A percentile compares a stretch with the other conserved stretches of the same genome.
Evolutionary conservation across 75 land plant species (phyloP).

Genomic region (Sequoia sempervirens): DNA sequence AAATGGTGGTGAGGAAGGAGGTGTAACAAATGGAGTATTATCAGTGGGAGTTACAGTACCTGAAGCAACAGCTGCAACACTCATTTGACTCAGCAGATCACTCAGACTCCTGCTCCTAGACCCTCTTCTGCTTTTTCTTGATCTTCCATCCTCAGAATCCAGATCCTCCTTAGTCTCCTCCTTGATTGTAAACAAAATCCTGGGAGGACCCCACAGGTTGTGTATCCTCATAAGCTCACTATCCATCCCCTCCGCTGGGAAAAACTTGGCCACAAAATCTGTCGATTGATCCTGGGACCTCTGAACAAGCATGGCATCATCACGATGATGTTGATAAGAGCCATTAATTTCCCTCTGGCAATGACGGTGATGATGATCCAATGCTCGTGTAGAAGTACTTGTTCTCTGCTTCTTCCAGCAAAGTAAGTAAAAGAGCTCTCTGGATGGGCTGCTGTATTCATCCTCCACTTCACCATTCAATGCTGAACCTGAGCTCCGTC

Average conservation of each 20-base stretch:
- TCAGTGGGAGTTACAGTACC: slow-evolving; percentile 4
- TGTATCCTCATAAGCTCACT: slow-evolving; percentile 53
- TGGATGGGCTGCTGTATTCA: slow-evolving; percentile 28
- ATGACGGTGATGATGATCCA: slow-evolving; percentile 17
- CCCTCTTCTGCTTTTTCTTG: slow-evolving; percentile 34
- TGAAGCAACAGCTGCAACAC: slow-evolving; percentile 1
- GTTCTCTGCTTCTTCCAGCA: slow-evolving; percentile 50
- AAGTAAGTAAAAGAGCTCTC: slow-evolving; percentile 30
- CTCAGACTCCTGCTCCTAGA: slow-evolving; percentile 53
- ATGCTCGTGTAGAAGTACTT: slow-evolving; percentile 20
- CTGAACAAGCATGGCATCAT: slow-evolving; percentile 10
- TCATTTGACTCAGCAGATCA: slow-evolving; percentile 29
- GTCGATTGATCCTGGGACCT: slow-evolving; percentile 22
- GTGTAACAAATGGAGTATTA: slow-evolving; percentile 62
- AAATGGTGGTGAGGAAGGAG: slow-evolving; percentile 59
- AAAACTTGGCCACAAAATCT: slow-evolving; percentile 9
- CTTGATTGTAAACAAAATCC: slow-evolving; percentile 73
- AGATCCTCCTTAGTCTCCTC: slow-evolving; percentile 82
- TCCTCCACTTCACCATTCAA: slow-evolving; percentile 30
- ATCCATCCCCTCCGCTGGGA: slow-evolving; percentile 24
- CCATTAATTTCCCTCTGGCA: neutral
- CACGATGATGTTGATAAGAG: neutral
- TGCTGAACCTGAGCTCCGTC: slow-evolving; percentile 10
- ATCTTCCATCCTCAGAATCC: slow-evolving; percentile 63
- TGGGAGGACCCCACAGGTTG: slow-evolving; percentile 52